These are phyloP conservation scores for Aegilops umbellulata DNA, from an alignment of 176 grass and related monocot genomes.

Conservation along the genomic window DNA sequence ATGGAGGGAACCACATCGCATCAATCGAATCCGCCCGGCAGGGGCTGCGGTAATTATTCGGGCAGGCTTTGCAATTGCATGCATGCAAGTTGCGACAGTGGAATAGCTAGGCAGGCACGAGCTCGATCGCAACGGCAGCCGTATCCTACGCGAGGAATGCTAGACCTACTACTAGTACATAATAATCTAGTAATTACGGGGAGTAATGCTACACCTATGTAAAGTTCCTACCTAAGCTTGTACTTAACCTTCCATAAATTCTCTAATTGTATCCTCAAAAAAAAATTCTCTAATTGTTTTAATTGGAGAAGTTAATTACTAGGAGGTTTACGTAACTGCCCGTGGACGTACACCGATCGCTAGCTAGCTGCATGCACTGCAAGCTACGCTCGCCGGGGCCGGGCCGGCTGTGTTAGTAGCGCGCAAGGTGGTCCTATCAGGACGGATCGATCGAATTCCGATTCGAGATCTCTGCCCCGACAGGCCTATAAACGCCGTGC, in stretches of 20 bases:
- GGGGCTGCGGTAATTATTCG: not conserved
- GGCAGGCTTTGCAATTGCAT: not conserved
- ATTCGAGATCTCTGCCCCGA: conserved; percentile 57
- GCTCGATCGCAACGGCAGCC: not conserved
- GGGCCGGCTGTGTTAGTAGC: not conserved
- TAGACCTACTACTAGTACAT: too few species aligned
- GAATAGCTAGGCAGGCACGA: not conserved
- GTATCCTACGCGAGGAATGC: not conserved
- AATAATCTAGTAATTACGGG: too few species aligned
- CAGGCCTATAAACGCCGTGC: conserved; percentile 59
- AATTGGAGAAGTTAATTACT: too few species aligned
- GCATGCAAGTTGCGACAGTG: not conserved
- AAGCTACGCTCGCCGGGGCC: not conserved
- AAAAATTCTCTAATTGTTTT: too few species aligned
- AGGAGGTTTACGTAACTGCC: too few species aligned
- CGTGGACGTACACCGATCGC: too few species aligned
- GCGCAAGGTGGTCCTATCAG: not conserved
- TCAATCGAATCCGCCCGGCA: not conserved
- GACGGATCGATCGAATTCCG: not conserved
- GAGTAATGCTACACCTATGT: too few species aligned
- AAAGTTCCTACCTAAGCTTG: too few species aligned
- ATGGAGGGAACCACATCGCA: not conserved
- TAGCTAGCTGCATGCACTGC: not conserved
- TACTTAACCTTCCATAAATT: too few species aligned
- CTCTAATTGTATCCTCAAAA: too few species aligned